Percentiles rank a stretch among this genome's conserved stretches.
Conservation (phyloP, 305 asterid genomes). For the Salvia sclarea region DNA sequence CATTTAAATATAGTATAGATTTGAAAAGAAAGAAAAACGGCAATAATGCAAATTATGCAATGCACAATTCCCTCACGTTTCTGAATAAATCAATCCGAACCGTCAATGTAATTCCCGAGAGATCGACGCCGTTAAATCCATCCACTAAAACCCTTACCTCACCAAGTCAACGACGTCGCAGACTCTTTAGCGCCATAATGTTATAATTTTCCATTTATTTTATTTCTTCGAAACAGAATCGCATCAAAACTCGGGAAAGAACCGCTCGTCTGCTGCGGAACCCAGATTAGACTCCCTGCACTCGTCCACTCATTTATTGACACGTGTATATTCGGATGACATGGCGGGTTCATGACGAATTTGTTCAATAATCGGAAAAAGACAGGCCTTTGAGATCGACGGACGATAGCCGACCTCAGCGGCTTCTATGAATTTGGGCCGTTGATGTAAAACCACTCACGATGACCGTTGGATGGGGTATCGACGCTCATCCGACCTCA, state of each 20-base stretch:
- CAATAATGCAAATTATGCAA: no score
- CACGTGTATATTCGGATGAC: not conserved
- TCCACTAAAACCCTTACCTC: not conserved
- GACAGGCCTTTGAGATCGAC: conserved; percentile 27
- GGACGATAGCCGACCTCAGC: conserved; percentile 24
- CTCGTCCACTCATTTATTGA: conserved; percentile 7
- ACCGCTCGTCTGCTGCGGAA: not conserved
- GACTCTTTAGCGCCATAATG: conserved; percentile 42
- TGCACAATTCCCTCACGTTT: not conserved
- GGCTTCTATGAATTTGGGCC: conserved; percentile 53
- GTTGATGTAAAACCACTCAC: conserved; percentile 34
- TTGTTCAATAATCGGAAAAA: conserved; percentile 3
- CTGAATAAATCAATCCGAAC: conserved; percentile 15
- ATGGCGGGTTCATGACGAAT: conserved; percentile 17
- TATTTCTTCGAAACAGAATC: conserved; percentile 36
- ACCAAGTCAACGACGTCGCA: conserved; percentile 41
- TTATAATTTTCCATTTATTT: conserved; percentile 21
- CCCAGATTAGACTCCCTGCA: not conserved
- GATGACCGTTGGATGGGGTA: conserved; percentile 45
- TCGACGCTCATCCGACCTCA: conserved; percentile 42
- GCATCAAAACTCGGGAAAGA: conserved; percentile 12
- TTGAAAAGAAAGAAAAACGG: no score
- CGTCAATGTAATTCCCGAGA: not conserved
- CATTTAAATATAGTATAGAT: no score
- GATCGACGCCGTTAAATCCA: conserved; percentile 27